Percentiles rank a stretch among this genome's conserved stretches.
Evolutionary conservation across 176 grass and related monocot species (phyloP).

Genomic region (Oryza glaberrima): DNA sequence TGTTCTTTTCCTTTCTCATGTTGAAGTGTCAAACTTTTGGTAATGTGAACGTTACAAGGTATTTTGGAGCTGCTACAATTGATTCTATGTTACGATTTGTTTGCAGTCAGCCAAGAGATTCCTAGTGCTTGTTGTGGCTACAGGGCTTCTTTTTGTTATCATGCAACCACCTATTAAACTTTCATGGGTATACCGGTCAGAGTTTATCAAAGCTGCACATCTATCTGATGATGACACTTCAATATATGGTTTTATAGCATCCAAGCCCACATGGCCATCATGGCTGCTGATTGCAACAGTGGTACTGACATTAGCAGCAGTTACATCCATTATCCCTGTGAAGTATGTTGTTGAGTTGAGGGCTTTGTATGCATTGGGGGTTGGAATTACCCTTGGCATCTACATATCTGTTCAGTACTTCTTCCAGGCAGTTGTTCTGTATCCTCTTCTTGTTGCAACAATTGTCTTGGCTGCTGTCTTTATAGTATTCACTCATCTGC

Average conservation of each 20-base stretch:
- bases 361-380: slow-evolving; percentile 74
- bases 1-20: neutral
- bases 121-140: slow-evolving; percentile 72
- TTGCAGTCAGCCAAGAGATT: slow-evolving; percentile 90
- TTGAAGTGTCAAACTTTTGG: neutral
- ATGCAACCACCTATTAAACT: slow-evolving; percentile 91
- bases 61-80: slow-evolving; percentile 26
- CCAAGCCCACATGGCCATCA: slow-evolving; percentile 91
- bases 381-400: slow-evolving; percentile 86
- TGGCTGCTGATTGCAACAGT: slow-evolving; percentile 91
- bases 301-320: slow-evolving; percentile 81
- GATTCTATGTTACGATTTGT: slow-evolving; percentile 37
- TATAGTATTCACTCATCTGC: slow-evolving; percentile 87
- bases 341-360: slow-evolving; percentile 94
- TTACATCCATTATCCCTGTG: slow-evolving; percentile 91
- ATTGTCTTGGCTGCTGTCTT: slow-evolving; percentile 80
- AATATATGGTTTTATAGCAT: slow-evolving; percentile 83
- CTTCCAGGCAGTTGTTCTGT: slow-evolving; percentile 84
- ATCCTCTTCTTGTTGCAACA: slow-evolving; percentile 91
- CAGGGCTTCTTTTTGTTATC: slow-evolving; percentile 83
- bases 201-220: slow-evolving; percentile 81
- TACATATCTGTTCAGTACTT: slow-evolving; percentile 96
- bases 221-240: slow-evolving; percentile 87
- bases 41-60: slow-evolving; percentile 26
- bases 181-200: slow-evolving; percentile 82